Conservation (phyloP, 805 yeast genomes). For the Myxozyma monticola region DNA sequence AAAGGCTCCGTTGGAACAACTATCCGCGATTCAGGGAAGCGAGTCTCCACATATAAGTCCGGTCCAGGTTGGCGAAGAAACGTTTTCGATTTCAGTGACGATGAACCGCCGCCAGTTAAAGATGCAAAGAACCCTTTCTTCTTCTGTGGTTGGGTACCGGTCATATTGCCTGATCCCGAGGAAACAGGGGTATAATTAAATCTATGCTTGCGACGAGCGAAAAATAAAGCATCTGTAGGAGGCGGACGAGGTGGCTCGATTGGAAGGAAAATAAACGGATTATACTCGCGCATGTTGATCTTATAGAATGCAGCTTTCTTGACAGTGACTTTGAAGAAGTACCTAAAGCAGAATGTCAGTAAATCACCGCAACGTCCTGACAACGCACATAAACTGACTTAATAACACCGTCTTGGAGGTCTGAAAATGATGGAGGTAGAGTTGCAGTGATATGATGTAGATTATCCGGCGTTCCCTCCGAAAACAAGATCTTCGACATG, state of each 20-base stretch:
- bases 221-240: constrained; percentile 40
- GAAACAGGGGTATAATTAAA: constrained; percentile 11
- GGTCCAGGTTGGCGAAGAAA: constrained; percentile 27
- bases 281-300: constrained; percentile 47
- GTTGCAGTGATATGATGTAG: constrained; percentile 28
- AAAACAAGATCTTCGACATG: constrained; percentile 7
- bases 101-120: neutral
- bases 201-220: constrained; percentile 42
- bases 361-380: no score
- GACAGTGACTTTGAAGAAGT: constrained; percentile 63
- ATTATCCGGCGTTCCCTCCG: constrained; percentile 21
- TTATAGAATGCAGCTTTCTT: constrained; percentile 52
- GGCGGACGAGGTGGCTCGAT: constrained; percentile 34
- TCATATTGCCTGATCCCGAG: neutral
- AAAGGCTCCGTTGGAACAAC: constrained; percentile 47
- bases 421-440: constrained; percentile 40
- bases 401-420: constrained; percentile 18
- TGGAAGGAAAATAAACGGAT: constrained; percentile 58
- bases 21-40: constrained; percentile 51
- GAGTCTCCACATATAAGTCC: constrained; percentile 46
- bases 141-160: constrained; percentile 1
- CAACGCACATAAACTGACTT: no score
- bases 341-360: constrained; percentile 40
- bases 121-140: constrained; percentile 17
- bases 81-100: neutral